Evolutionary conservation across 2,329 filamentous ascomycete species (phyloP), one percentile per base, ranked within the genome.

Genomic region (Helminthosporium solani): DNA sequence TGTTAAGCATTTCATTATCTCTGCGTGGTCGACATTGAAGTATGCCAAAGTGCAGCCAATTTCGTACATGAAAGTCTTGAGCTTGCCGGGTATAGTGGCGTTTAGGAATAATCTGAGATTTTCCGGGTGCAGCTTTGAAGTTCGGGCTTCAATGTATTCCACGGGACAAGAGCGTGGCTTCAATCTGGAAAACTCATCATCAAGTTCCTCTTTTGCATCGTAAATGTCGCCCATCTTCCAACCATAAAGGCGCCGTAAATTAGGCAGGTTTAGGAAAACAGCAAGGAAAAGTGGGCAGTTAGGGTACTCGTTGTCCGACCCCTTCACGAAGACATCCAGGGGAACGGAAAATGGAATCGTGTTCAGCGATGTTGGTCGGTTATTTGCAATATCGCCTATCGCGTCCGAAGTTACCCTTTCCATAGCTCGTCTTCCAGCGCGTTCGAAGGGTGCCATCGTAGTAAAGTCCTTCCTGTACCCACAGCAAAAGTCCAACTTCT

Each of bases 51-150:
- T 25, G 12, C 31, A 36, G 3, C 46, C 45, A 4, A 52, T 21
- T 16, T 52, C 46, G 40, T 47, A 52, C 25, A 34, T 44, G 39
- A 52, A 46, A 2, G 43, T 47, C 27, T 52, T 52, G 8, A 52
- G 40, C 18, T 28, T 38, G 11, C 50, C 50, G n/a, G 50, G 50
- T 1, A 44, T 49, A 9, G 40, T 41, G 2, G 43, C 34, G 8
- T 28, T 8, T 16, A 52, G 25, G 8, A 52, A 23, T 16, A 14
- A 3, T 7, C 33, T 2, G 14, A 36, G 7, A 3, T 36, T 18
- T 2, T 9, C 14, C 11, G 7, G 2, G 14, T 21, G 7, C 12
- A 36, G 14, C 6, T 20, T 20, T 8, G 34, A 5, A 7, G 8
- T 14, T 19, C 18, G n/a, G 7, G 14, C 7, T 36, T 36, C 34